phyloP scores from a whole-genome alignment of 2,329 filamentous ascomycete genomes.

The Apiospora aurea region DNA sequence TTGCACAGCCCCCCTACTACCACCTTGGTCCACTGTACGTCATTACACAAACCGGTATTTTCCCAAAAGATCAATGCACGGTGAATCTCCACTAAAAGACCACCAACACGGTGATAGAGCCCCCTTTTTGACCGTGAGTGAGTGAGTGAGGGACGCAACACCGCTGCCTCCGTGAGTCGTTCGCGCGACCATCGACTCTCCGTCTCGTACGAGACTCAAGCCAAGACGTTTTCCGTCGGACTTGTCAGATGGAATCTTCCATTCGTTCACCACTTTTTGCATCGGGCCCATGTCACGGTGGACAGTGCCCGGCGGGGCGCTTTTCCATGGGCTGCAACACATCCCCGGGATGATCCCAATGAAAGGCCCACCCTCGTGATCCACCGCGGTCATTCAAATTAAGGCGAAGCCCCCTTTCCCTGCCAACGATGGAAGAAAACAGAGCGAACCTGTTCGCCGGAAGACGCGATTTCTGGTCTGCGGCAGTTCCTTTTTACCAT shows the following conservation, averaged over 20 bases:
- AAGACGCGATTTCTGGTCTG: background rate
- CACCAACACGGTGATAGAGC: background rate
- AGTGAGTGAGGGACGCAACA: background rate
- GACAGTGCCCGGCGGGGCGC: background rate
- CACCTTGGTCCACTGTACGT: too few species aligned
- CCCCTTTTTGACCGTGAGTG: background rate
- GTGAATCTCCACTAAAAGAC: background rate
- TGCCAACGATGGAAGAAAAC: background rate
- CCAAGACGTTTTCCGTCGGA: background rate
- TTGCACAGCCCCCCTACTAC: too few species aligned
- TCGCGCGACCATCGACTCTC: background rate
- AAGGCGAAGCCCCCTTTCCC: background rate
- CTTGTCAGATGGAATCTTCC: background rate
- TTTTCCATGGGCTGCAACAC: background rate
- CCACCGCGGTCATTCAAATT: background rate
- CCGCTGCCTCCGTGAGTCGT: too few species aligned
- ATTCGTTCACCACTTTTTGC: background rate
- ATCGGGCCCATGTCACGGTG: background rate
- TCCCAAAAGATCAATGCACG: too few species aligned
- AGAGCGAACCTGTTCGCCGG: background rate
- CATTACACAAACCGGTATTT: too few species aligned
- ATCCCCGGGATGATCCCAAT: slow-evolving; percentile 5
- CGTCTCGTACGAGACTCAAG: background rate
- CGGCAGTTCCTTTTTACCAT: background rate
- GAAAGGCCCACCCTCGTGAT: background rate